Conservation (phyloP, 345 rosid genomes). For the Ceriops decandra region DNA sequence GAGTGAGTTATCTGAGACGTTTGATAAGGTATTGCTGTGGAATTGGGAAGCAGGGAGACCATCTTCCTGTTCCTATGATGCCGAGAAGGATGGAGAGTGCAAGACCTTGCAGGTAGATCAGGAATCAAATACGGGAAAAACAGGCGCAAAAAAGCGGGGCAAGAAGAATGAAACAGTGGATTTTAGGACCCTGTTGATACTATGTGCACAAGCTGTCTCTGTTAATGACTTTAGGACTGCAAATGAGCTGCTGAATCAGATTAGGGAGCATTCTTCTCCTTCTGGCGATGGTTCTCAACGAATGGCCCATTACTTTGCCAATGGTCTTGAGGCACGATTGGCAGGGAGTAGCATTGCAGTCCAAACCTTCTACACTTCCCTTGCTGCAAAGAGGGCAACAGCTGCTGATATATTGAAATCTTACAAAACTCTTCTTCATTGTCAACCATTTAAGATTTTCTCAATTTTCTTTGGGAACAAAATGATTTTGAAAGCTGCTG, state of each 20-base stretch:
- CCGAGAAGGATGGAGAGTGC: conserved; percentile 10
- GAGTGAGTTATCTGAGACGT: conserved; percentile 56
- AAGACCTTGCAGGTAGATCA: conserved; percentile 24
- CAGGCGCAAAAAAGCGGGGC: conserved; percentile 42
- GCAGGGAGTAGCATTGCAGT: conserved; percentile 46
- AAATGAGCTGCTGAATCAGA: conserved; percentile 68
- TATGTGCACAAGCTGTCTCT: conserved; percentile 88
- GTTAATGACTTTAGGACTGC: conserved; percentile 60
- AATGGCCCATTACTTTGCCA: conserved; percentile 75
- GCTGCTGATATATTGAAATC: conserved; percentile 80
- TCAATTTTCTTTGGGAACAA: conserved; percentile 55
- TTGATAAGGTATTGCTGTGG: conserved; percentile 57
- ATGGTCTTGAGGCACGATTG: conserved; percentile 79
- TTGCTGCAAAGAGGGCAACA: conserved; percentile 53
- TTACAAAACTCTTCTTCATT: conserved; percentile 61
- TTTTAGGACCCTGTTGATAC: conserved; percentile 66
- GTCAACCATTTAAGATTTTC: conserved; percentile 76
- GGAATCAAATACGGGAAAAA: conserved; percentile 38
- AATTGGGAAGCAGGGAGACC: conserved; percentile 17
- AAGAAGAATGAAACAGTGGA: conserved; percentile 71
- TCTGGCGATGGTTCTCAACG: conserved; percentile 87
- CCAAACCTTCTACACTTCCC: conserved; percentile 53
- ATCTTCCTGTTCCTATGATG: not conserved
- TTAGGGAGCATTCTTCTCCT: conserved; percentile 72
- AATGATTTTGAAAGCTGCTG: conserved; percentile 44